Percentiles rank a stretch among this genome's conserved stretches.
Conservation (phyloP, 768 basidiomycete species). For the Gyrodon lividus region DNA sequence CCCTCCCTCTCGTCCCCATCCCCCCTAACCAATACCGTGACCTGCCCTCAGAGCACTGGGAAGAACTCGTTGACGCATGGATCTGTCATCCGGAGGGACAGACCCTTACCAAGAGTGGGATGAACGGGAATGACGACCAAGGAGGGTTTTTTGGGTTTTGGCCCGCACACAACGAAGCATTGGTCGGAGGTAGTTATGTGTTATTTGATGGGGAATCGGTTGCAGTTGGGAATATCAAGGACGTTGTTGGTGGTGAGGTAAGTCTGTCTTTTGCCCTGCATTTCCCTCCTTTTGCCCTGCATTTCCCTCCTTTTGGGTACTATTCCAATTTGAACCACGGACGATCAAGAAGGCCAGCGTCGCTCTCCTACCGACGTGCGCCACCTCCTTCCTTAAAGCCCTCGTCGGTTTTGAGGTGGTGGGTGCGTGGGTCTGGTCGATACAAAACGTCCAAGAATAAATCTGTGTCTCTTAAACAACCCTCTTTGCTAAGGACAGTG, state of each 20-base stretch:
- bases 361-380: conserved; percentile 62
- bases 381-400: conserved; percentile 46
- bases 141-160: conserved; percentile 60
- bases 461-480: conserved; percentile 75
- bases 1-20: conserved; percentile 62
- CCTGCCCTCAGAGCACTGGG: conserved; percentile 95
- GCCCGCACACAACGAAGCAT: conserved; percentile 67
- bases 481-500: conserved; percentile 68
- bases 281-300: too few species aligned
- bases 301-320: not conserved
- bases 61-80: conserved; percentile 96
- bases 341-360: conserved; percentile 92
- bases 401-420: conserved; percentile 48
- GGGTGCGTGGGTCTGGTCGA: conserved; percentile 62
- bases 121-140: conserved; percentile 24
- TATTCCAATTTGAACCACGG: conserved; percentile 39
- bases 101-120: conserved; percentile 56
- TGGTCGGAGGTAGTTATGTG: conserved; percentile 90
- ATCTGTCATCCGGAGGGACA: conserved; percentile 92
- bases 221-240: conserved; percentile 33
- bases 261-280: conserved; percentile 11
- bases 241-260: conserved; percentile 41
- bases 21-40: conserved; percentile 67
- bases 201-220: conserved; percentile 67
- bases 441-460: conserved; percentile 91